These are phyloP conservation scores for Lasiodiplodia citricola DNA, from an alignment of 2,329 filamentous ascomycete genomes.

Conservation along the genomic window DNA sequence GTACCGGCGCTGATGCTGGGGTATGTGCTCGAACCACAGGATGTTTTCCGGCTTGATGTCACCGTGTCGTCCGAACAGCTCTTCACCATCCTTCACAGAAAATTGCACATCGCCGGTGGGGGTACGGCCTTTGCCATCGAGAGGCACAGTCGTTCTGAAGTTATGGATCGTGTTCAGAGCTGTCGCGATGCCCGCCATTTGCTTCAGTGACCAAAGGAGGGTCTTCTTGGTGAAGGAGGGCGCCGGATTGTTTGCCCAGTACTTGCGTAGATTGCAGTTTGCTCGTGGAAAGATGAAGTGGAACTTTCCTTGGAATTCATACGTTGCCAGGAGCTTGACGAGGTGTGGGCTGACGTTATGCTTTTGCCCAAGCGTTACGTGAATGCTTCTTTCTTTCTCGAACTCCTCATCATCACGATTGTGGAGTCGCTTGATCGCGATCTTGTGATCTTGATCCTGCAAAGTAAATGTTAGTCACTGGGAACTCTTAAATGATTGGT, in stretches of 20 bases:
- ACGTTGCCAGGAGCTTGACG: background rate
- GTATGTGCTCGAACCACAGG: constrained; percentile 34
- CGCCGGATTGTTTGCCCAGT: background rate
- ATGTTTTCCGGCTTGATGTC: constrained; percentile 48
- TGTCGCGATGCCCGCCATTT: background rate
- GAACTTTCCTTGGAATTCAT: background rate
- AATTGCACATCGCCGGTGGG: background rate
- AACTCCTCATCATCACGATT: background rate
- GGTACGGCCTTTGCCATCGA: background rate
- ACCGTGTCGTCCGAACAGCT: constrained; percentile 40
- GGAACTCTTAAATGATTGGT: too few species aligned
- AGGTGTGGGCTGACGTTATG: background rate
- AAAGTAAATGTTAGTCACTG: background rate
- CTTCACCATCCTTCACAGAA: background rate
- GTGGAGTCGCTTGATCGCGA: background rate
- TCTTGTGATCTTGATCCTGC: background rate
- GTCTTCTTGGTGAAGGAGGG: background rate
- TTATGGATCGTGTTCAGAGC: background rate
- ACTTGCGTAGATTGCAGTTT: constrained; percentile 7
- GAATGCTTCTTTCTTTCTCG: background rate
- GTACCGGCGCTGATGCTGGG: background rate
- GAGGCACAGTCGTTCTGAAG: background rate
- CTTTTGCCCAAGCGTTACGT: background rate
- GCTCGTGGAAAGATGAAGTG: constrained; percentile 5
- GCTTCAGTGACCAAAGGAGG: background rate